Conservation (phyloP, 2,329 filamentous ascomycete genomes). For the Malbranchea zuffiana region DNA sequence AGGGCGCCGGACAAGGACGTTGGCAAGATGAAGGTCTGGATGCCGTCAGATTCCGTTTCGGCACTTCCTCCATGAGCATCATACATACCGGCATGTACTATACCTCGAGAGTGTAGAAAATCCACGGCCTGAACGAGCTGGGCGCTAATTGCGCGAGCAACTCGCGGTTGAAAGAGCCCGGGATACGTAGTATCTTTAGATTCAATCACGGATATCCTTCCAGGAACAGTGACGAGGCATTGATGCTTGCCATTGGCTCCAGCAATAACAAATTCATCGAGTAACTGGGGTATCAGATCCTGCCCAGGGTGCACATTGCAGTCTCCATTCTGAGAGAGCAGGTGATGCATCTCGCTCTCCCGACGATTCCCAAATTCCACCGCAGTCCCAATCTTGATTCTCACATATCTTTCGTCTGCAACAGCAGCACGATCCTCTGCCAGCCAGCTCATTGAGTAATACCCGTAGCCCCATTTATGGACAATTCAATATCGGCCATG, state of each 20-base stretch:
- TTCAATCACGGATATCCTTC: conserved; percentile 16
- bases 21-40: conserved; percentile 22
- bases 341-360: no score
- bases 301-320: conserved; percentile 8
- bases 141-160: conserved; percentile 17
- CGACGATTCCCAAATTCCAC: background rate
- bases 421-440: conserved; percentile 5
- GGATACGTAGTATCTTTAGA: conserved; percentile 18
- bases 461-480: conserved; percentile 11
- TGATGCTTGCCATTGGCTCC: conserved; percentile 19
- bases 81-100: conserved; percentile 21
- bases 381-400: background rate
- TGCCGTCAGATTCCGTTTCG: conserved; percentile 1
- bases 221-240: conserved; percentile 17
- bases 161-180: conserved; percentile 16
- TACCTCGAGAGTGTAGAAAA: conserved; percentile 19
- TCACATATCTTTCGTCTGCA: background rate
- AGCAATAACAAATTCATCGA: conserved; percentile 21
- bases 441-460: conserved; percentile 8
- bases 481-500: conserved; percentile 13
- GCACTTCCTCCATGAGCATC: background rate
- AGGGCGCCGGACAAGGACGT: conserved; percentile 19
- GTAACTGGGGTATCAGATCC: conserved; percentile 13
- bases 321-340: background rate
- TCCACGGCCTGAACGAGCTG: conserved; percentile 18